Conservation (phyloP, 257 asterid species). For the Capsicum pubescens region DNA sequence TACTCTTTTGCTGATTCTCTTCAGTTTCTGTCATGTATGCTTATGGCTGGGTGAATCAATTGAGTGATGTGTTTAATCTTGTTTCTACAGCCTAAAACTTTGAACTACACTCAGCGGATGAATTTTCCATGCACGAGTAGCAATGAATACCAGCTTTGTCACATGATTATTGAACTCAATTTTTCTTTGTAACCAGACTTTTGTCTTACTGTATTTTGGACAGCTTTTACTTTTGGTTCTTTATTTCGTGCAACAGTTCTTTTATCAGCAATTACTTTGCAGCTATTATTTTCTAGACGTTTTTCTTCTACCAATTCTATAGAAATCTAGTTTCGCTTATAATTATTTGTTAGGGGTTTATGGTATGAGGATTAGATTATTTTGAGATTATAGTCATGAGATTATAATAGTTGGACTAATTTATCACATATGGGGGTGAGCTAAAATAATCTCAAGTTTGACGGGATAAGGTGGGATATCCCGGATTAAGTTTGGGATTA, state of each 20-base stretch:
- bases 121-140: not conserved
- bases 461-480: too few species aligned
- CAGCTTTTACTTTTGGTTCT: not conserved
- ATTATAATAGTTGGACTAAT: not conserved
- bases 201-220: not conserved
- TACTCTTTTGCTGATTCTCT: too few species aligned
- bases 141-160: not conserved
- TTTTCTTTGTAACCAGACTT: not conserved
- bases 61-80: too few species aligned
- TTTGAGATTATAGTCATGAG: not conserved
- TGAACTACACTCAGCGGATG: not conserved
- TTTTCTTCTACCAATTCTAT: not conserved
- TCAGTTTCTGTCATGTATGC: not conserved
- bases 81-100: too few species aligned
- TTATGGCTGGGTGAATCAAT: too few species aligned
- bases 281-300: not conserved
- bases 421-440: not conserved
- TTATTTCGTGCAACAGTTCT: not conserved
- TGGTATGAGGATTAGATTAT: not conserved
- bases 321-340: not conserved
- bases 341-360: not conserved
- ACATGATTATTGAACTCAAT: not conserved
- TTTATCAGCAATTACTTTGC: not conserved
- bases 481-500: not conserved
- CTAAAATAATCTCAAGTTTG: too few species aligned